Evolutionary conservation across 345 rosid species (phyloP).

Genomic region (Gynandropsis gynandra): DNA sequence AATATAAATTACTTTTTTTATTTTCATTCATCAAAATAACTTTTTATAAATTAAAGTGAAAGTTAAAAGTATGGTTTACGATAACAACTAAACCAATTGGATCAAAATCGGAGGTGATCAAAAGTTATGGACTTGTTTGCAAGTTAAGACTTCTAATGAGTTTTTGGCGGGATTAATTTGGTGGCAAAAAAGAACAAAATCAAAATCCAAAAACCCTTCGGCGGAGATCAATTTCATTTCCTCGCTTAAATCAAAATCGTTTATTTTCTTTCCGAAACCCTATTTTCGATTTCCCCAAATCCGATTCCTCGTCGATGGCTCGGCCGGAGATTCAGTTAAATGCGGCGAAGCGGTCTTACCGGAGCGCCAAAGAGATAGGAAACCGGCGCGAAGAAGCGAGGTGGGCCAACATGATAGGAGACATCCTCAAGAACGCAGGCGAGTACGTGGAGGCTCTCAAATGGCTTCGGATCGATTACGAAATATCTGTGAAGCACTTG

Average conservation of each 20-base stretch:
- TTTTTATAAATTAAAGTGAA: too few species aligned
- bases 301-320: constrained; percentile 31
- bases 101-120: too few species aligned
- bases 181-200: too few species aligned
- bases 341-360: constrained; percentile 60
- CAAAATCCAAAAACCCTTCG: too few species aligned
- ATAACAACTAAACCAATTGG: too few species aligned
- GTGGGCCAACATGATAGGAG: constrained; percentile 87
- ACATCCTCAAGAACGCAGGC: constrained; percentile 67
- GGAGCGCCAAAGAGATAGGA: constrained; percentile 58
- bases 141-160: too few species aligned
- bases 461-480: constrained; percentile 80
- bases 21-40: too few species aligned
- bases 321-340: constrained; percentile 36
- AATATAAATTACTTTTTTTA: too few species aligned
- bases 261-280: too few species aligned
- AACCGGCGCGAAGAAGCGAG: constrained; percentile 81
- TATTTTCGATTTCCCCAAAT: background rate
- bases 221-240: background rate
- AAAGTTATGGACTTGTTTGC: too few species aligned
- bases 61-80: too few species aligned
- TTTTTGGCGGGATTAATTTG: too few species aligned
- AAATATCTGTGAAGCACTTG: constrained; percentile 50
- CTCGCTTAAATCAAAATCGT: background rate
- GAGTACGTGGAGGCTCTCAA: constrained; percentile 85